Evolutionary conservation across 2,329 filamentous ascomycete genomes (phyloP).

Genomic region (Dissoconium aciculare): DNA sequence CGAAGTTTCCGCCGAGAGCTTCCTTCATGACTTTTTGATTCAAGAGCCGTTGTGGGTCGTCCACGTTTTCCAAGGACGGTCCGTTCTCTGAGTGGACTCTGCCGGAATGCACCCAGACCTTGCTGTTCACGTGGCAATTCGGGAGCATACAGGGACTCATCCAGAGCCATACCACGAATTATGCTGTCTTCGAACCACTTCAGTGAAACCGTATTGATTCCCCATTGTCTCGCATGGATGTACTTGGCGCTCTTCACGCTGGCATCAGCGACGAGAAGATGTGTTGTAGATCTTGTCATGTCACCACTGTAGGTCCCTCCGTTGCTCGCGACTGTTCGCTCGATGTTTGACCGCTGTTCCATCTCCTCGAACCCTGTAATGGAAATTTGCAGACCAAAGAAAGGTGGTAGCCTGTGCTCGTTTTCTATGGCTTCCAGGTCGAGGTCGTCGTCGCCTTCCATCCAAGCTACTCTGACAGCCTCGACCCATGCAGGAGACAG

Average conservation of each 20-base stretch:
- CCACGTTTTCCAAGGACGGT: conserved; percentile 42
- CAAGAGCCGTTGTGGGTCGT: conserved; percentile 34
- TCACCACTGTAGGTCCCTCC: conserved; percentile 81
- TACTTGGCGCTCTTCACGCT: conserved; percentile 80
- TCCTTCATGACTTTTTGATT: conserved; percentile 6
- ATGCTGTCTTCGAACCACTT: conserved; percentile 79
- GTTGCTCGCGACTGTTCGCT: conserved; percentile 49
- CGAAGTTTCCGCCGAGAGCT: conserved; percentile 62
- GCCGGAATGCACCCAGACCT: conserved; percentile 54
- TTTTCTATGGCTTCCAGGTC: conserved; percentile 45
- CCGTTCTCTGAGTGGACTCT: conserved; percentile 27
- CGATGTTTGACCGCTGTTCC: conserved; percentile 53
- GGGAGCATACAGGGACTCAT: conserved; percentile 75
- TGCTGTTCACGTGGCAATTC: conserved; percentile 52
- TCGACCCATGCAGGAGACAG: conserved; percentile 76
- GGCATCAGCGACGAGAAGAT: conserved; percentile 57
- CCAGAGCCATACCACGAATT: conserved; percentile 74
- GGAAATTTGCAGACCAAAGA: conserved; percentile 49
- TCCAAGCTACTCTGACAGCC: conserved; percentile 65
- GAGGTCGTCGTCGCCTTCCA: conserved; percentile 63
- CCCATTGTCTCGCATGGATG: conserved; percentile 70
- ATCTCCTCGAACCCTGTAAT: conserved; percentile 56
- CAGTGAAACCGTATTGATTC: conserved; percentile 59
- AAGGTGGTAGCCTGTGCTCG: conserved; percentile 47
- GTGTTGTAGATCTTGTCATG: conserved; percentile 70